phyloP scores from a whole-genome alignment of 2,329 filamentous ascomycete species.

The Trichoderma simmonsii region DNA sequence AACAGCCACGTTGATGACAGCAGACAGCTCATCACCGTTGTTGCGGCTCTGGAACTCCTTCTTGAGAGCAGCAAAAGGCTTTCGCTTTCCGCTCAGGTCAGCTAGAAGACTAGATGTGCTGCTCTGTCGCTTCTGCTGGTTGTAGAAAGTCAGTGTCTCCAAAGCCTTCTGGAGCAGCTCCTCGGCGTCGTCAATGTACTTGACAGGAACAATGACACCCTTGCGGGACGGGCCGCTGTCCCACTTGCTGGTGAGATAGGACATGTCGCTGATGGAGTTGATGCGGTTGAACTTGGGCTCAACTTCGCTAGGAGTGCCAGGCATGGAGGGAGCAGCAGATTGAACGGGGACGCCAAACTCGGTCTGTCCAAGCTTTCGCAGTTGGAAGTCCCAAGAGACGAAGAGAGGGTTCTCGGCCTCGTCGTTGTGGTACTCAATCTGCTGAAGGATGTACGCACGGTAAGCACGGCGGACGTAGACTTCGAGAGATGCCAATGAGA shows the following conservation, averaged over 20 bases:
- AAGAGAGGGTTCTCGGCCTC: slow-evolving; percentile 67
- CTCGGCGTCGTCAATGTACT: slow-evolving; percentile 90
- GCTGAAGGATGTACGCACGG: slow-evolving; percentile 88
- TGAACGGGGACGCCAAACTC: slow-evolving; percentile 82
- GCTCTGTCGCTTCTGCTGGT: slow-evolving; percentile 55
- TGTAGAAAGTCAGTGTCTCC: slow-evolving; percentile 68
- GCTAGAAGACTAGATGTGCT: slow-evolving; percentile 60
- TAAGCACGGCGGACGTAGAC: slow-evolving; percentile 96
- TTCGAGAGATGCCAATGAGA: slow-evolving; percentile 87
- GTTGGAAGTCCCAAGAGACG: slow-evolving; percentile 91
- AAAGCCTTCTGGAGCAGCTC: slow-evolving; percentile 81
- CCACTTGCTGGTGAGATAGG: slow-evolving; percentile 72
- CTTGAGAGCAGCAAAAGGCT: slow-evolving; percentile 36
- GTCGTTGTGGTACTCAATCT: slow-evolving; percentile 83
- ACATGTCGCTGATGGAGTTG: slow-evolving; percentile 95
- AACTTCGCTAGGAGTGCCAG: slow-evolving; percentile 64
- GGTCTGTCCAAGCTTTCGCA: slow-evolving; percentile 87
- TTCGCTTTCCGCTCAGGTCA: slow-evolving; percentile 71
- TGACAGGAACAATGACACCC: slow-evolving; percentile 91
- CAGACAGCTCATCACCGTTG: slow-evolving; percentile 76
- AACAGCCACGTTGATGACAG: slow-evolving; percentile 89
- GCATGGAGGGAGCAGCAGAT: slow-evolving; percentile 78
- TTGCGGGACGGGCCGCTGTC: slow-evolving; percentile 78
- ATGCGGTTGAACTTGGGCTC: slow-evolving; percentile 73
- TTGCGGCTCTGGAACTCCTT: slow-evolving; percentile 24